These are phyloP conservation scores for Ceratocystiopsis brevicomis DNA, from an alignment of 2,329 filamentous ascomycete genomes.

Conservation along the genomic window DNA sequence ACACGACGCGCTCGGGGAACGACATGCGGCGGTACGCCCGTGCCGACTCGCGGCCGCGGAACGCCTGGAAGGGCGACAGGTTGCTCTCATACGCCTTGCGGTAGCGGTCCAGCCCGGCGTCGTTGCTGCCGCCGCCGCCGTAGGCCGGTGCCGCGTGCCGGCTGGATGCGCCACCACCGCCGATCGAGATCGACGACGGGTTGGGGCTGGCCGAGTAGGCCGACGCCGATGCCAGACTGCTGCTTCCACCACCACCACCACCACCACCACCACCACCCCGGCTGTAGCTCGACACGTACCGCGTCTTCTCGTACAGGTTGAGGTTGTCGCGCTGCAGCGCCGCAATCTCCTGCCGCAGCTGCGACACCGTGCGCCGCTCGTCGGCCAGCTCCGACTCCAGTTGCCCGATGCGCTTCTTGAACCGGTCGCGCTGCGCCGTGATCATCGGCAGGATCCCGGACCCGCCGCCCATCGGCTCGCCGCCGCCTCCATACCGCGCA, in stretches of 20 bases:
- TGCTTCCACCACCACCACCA: too few species aligned
- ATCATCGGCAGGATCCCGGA: conserved; percentile 94
- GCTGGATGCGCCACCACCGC: too few species aligned
- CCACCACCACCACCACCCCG: conserved; percentile 28
- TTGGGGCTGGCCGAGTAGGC: conserved; percentile 50
- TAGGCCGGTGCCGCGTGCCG: conserved; percentile 33
- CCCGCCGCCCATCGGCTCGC: conserved; percentile 52
- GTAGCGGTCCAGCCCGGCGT: conserved; percentile 64
- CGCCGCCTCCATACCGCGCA: conserved; percentile 30
- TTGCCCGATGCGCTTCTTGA: conserved; percentile 88
- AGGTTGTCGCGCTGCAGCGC: conserved; percentile 92
- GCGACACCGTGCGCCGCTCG: conserved; percentile 61
- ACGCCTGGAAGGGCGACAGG: conserved; percentile 87
- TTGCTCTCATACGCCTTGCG: conserved; percentile 85
- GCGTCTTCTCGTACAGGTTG: conserved; percentile 89
- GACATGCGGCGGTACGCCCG: conserved; percentile 87
- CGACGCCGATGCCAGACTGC: conserved; percentile 31
- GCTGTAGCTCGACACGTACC: conserved; percentile 88
- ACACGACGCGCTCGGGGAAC: conserved; percentile 73
- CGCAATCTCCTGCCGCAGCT: conserved; percentile 75
- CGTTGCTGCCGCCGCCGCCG: conserved; percentile 38
- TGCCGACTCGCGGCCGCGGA: conserved; percentile 80
- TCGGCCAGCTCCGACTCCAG: conserved; percentile 82
- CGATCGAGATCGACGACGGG: too few species aligned
- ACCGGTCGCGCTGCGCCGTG: conserved; percentile 89